Evolutionary conservation across 805 yeast species (phyloP), one percentile per base, ranked within the genome.

Genomic region (Candida orba): DNA sequence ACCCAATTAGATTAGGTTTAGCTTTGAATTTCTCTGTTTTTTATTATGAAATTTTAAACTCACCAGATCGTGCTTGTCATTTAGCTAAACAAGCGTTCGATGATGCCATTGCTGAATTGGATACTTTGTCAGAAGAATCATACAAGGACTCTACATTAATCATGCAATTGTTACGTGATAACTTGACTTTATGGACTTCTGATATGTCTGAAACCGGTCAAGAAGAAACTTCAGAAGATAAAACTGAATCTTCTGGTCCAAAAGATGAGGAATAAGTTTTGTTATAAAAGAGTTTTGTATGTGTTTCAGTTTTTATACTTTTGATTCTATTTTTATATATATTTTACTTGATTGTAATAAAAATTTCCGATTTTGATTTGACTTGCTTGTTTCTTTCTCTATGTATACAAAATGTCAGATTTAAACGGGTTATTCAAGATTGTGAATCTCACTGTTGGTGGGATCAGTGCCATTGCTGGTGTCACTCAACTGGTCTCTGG

Each of bases 61-160:
- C 96, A 47, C 98, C 99, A 60, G 97, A 91, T 68, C 87, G 95
- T 70, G 99, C 99, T 58, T 91, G 99, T 70, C 95, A 90, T 68
- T 80, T 91, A 68, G 99, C 99, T 62, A 93, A 91, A 72, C 96
- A 91, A 73, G 98, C 99, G 34, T 91, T 93, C 59, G 99, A 91
- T 69, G 98, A 91, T 65, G 99, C 99, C 52, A 95, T 91, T 66
- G 96, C 99, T 52, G 98, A 93, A 73, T 80, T 91, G 67, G 99
- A 91, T 72, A 87, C 97, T 55, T 77, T 91, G 65, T 86, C 95
- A 37, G 99, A 91, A 73, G 99, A 91, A 74, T 85, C 96, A 56
- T 91, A 93, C 81, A 93, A 91, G 72, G 99, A 91, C 70, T 89
- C 97, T 52, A 93, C 98, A 57, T 81, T 93, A 68, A 93, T 93